Conservation (phyloP, 805 yeast species). For the Barnettozyma vustinii region DNA sequence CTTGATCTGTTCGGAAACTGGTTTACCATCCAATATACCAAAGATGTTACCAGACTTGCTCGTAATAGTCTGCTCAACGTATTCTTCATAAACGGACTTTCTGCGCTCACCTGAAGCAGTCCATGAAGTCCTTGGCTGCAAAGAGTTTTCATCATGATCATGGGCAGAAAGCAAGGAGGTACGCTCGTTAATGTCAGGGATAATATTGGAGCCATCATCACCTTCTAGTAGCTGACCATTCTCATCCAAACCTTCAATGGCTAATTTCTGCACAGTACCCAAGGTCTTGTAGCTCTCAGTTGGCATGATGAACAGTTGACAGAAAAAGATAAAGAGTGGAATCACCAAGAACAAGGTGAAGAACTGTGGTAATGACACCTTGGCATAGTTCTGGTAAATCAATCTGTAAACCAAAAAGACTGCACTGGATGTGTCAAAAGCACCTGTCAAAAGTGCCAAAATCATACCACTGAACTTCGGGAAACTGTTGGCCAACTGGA, state of each 20-base stretch:
- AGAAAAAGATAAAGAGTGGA: constrained; percentile 69
- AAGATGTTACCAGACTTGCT: constrained; percentile 53
- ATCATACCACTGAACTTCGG: constrained; percentile 79
- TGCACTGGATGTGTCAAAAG: constrained; percentile 91
- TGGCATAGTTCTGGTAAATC: constrained; percentile 39
- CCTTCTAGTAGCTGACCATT: constrained; percentile 45
- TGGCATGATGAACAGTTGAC: constrained; percentile 82
- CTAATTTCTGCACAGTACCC: constrained; percentile 60
- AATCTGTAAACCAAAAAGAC: constrained; percentile 71
- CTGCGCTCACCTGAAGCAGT: constrained; percentile 26
- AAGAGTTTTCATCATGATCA: constrained; percentile 1
- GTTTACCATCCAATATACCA: constrained; percentile 69
- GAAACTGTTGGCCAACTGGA: constrained; percentile 84
- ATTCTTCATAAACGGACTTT: constrained; percentile 61
- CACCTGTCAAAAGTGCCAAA: constrained; percentile 83
- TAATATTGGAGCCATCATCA: constrained; percentile 35
- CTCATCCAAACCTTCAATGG: constrained; percentile 71
- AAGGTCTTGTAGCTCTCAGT: constrained; percentile 64
- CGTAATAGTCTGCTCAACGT: constrained; percentile 52
- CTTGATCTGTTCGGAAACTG: constrained; percentile 43
- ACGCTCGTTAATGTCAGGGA: constrained; percentile 39
- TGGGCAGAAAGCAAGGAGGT: constrained; percentile 25
- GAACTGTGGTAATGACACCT: constrained; percentile 47
- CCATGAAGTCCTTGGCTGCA: constrained; percentile 13
- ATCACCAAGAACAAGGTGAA: constrained; percentile 65